phyloP scores from a whole-genome alignment of 176 grass and related monocot species.

The Miscanthus lutarioriparius region DNA sequence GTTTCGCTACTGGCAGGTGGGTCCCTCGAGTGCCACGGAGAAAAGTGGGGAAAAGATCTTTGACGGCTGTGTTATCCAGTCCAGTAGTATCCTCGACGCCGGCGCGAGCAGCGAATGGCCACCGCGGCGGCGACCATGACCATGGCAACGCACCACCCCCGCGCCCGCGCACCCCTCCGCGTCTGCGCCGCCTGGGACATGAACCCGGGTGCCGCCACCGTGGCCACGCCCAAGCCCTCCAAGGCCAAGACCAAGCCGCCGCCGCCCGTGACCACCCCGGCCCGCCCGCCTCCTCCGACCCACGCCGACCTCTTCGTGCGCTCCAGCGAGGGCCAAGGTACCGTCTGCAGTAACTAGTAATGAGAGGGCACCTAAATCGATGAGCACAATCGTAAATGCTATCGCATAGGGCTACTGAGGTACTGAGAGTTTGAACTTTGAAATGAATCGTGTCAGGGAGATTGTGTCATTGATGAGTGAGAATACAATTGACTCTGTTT shows the following conservation, averaged over 20 bases:
- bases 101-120: conserved; percentile 34
- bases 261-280: neutral
- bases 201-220: conserved; percentile 40
- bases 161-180: neutral
- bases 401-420: neutral
- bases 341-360: neutral
- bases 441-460: neutral
- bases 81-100: neutral
- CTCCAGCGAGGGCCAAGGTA: conserved; percentile 49
- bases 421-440: neutral
- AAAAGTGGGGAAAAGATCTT: neutral
- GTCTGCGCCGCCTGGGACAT: conserved; percentile 57
- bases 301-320: conserved; percentile 54
- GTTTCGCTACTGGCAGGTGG: neutral
- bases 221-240: conserved; percentile 39
- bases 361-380: neutral
- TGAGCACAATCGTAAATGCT: neutral
- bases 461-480: neutral
- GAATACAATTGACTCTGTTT: neutral
- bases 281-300: conserved; percentile 26
- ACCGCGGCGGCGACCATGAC: conserved; percentile 33
- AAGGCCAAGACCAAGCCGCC: conserved; percentile 42
- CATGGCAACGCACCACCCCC: conserved; percentile 17
- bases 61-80: conserved; percentile 7
- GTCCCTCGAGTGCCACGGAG: neutral